Conservation (phyloP, 129 eudicot genomes). For the Glebionis coronaria region DNA sequence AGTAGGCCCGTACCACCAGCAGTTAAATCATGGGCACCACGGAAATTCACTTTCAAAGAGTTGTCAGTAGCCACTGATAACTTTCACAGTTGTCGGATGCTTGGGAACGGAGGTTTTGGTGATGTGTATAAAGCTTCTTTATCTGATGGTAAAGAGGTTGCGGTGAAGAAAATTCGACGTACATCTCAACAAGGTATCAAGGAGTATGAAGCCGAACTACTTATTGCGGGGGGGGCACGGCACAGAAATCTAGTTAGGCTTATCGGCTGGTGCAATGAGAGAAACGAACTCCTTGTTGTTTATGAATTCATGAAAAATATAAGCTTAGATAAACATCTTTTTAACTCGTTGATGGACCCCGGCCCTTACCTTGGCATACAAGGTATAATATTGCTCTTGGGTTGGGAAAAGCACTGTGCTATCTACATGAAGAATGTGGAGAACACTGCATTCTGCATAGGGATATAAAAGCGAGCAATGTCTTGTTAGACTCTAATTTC, state of each 20-base stretch:
- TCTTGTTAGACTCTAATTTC: not conserved
- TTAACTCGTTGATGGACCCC: not conserved
- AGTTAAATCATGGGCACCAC: not conserved
- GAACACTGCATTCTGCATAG: not conserved
- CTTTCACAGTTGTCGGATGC: not conserved
- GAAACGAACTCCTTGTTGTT: not conserved
- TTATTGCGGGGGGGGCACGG: not conserved
- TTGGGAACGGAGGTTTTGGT: not conserved
- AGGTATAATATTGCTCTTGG: not conserved
- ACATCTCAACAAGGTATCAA: not conserved
- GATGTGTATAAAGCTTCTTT: not conserved
- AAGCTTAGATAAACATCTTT: not conserved
- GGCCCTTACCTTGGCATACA: not conserved
- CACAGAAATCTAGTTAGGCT: not conserved
- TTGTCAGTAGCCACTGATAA: not conserved
- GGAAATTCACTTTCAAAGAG: not conserved
- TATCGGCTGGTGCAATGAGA: not conserved
- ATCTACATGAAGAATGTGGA: constrained; percentile 1
- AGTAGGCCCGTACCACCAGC: too few relatives aligned
- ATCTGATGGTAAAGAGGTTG: not conserved
- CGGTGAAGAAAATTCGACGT: not conserved
- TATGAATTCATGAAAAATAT: not conserved
- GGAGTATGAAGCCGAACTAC: not conserved
- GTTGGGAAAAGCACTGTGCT: not conserved
- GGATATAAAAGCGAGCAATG: not conserved